A percentile compares a stretch with the other conserved stretches of the same genome.
These are phyloP conservation scores for Ilex aquifolium DNA, from an alignment of 257 asterid genomes.

Conservation along the genomic window DNA sequence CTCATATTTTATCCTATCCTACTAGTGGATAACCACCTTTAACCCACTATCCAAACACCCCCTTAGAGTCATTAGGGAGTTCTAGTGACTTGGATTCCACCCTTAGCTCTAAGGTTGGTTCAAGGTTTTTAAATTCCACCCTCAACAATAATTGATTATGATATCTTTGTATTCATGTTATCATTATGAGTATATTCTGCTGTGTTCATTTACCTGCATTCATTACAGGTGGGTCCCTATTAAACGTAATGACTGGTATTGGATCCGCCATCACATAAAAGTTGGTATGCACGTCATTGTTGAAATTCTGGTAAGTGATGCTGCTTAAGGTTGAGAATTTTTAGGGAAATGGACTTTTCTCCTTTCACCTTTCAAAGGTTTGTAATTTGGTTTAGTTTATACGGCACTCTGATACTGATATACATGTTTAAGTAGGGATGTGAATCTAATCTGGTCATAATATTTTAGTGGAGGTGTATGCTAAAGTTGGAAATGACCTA, in stretches of 20 bases:
- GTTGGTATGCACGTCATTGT: conserved; percentile 87
- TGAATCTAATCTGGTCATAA: too few species aligned
- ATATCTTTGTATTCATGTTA: neutral
- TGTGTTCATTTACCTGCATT: conserved; percentile 14
- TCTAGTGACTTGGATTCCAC: too few species aligned
- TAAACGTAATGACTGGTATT: conserved; percentile 96
- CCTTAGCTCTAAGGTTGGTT: too few species aligned
- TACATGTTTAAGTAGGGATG: too few species aligned
- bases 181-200: neutral
- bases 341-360: conserved; percentile 4
- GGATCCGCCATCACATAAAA: conserved; percentile 98
- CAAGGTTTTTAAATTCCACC: neutral
- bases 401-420: too few species aligned
- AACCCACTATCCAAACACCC: too few species aligned
- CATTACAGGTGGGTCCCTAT: conserved; percentile 86
- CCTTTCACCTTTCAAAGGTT: conserved; percentile 1
- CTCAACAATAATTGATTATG: neutral
- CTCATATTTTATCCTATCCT: too few species aligned
- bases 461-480: too few species aligned
- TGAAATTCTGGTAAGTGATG: conserved; percentile 75
- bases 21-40: too few species aligned
- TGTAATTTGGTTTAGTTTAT: too few species aligned
- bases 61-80: too few species aligned
- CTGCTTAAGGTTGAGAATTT: conserved; percentile 1
- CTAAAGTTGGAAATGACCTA: too few species aligned